Conservation (phyloP, 495 filamentous ascomycete species). For the Trichoderma orchidacearum region DNA sequence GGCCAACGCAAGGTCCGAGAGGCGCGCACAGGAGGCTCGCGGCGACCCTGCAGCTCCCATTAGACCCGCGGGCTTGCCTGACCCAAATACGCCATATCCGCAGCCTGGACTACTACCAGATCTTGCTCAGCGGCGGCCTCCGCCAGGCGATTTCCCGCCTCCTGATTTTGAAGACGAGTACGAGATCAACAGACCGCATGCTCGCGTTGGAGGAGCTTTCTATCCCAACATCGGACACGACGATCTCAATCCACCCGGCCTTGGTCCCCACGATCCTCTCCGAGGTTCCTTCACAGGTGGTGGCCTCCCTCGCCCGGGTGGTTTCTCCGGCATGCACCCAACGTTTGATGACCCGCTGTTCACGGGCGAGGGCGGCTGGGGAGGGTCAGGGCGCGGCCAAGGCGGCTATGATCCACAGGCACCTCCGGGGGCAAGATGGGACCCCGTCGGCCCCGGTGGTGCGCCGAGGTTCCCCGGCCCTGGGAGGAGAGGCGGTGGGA, state of each 20-base stretch:
- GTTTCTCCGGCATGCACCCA: conserved; percentile 81
- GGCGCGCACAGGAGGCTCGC: conserved; percentile 16
- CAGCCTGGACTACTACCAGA: conserved; percentile 39
- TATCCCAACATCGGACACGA: conserved; percentile 55
- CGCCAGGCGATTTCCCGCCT: conserved; percentile 65
- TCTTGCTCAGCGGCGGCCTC: conserved; percentile 49
- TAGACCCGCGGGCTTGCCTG: conserved; percentile 6
- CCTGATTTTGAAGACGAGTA: conserved; percentile 93
- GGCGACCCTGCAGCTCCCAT: conserved; percentile 29
- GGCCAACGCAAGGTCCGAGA: conserved; percentile 11
- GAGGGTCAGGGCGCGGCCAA: conserved; percentile 13
- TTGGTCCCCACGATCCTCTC: conserved; percentile 76
- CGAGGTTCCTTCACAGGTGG: conserved; percentile 42
- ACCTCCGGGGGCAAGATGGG: conserved; percentile 52
- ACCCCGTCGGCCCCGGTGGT: conserved; percentile 69
- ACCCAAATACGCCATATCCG: conserved; percentile 23
- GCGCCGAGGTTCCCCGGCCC: conserved; percentile 21
- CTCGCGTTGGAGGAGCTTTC: conserved; percentile 10
- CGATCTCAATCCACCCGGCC: conserved; percentile 76
- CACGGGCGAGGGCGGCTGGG: conserved; percentile 37
- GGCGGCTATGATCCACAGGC: conserved; percentile 35
- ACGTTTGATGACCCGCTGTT: conserved; percentile 92
- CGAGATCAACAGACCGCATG: conserved; percentile 60
- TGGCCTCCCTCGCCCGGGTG: conserved; percentile 33
- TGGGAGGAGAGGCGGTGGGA: neutral